These are phyloP conservation scores for Lepidium aucheri DNA, from an alignment of 345 rosid genomes.

Conservation along the genomic window DNA sequence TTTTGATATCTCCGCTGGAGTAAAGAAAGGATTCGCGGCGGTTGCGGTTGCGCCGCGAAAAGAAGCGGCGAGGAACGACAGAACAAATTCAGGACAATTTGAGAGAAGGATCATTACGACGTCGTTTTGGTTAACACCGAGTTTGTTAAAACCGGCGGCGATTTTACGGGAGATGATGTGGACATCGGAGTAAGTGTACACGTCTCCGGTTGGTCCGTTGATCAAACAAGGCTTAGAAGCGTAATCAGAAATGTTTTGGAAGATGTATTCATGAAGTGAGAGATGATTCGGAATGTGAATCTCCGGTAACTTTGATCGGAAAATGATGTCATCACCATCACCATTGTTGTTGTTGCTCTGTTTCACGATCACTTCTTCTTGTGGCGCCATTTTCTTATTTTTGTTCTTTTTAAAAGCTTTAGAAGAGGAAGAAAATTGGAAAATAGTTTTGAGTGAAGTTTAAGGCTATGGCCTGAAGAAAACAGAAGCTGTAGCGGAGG, in stretches of 20 bases:
- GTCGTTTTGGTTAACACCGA: constrained; percentile 52
- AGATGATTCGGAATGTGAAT: constrained; percentile 71
- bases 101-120: constrained; percentile 75
- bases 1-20: constrained; percentile 61
- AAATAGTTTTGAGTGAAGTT: background rate
- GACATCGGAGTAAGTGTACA: constrained; percentile 63
- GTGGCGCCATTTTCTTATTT: constrained; percentile 27
- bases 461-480: constrained; percentile 30
- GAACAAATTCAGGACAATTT: constrained; percentile 62
- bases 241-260: constrained; percentile 59
- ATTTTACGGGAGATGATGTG: constrained; percentile 50
- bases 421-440: background rate
- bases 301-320: constrained; percentile 73
- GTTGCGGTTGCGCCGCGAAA: constrained; percentile 57
- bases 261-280: constrained; percentile 60
- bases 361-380: constrained; percentile 7
- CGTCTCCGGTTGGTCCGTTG: constrained; percentile 54
- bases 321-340: constrained; percentile 35
- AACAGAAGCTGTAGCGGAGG: constrained; percentile 6
- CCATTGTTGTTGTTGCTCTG: constrained; percentile 1
- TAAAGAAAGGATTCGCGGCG: constrained; percentile 77
- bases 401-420: too few relatives aligned
- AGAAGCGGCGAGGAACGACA: constrained; percentile 73
- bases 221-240: constrained; percentile 57
- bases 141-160: constrained; percentile 45